phyloP scores from a whole-genome alignment of 2,329 filamentous ascomycete species.

The Phaeosphaeria sp. region DNA sequence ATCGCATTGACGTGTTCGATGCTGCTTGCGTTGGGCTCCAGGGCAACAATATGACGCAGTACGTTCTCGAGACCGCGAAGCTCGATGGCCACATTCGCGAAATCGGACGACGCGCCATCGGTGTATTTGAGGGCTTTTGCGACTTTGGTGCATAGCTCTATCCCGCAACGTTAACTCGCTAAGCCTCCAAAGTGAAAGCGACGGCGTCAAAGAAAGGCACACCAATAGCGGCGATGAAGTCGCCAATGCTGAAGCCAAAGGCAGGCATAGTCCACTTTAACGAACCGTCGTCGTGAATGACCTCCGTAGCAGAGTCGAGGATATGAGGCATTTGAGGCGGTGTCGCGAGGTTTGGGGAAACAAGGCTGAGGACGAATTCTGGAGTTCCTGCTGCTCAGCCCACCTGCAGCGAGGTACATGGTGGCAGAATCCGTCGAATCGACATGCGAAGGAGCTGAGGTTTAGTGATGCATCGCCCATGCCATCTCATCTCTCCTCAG shows the following conservation, averaged over 20 bases:
- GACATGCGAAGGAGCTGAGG: too few relatives aligned
- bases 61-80: slow-evolving; percentile 25
- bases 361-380: not conserved
- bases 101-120: slow-evolving; percentile 26
- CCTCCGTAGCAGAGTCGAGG: not conserved
- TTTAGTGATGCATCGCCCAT: too few relatives aligned
- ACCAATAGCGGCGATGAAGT: slow-evolving; percentile 34
- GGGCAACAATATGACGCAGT: slow-evolving; percentile 16
- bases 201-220: not conserved
- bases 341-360: not conserved
- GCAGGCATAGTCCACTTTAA: slow-evolving; percentile 7
- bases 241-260: slow-evolving; percentile 35
- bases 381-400: not conserved
- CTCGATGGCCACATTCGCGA: slow-evolving; percentile 26
- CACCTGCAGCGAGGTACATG: not conserved
- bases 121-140: slow-evolving; percentile 23
- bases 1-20: slow-evolving; percentile 31
- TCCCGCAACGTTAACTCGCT: not conserved
- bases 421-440: not conserved
- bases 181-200: not conserved
- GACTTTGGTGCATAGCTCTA: slow-evolving; percentile 29
- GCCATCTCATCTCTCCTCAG: too few relatives aligned
- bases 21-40: slow-evolving; percentile 29
- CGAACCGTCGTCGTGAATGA: not conserved
- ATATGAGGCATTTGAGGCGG: not conserved